A percentile compares a stretch with the other conserved stretches of the same genome.
Conservation (phyloP, 169 alveolate genomes). For the Plasmodium coatneyi region DNA sequence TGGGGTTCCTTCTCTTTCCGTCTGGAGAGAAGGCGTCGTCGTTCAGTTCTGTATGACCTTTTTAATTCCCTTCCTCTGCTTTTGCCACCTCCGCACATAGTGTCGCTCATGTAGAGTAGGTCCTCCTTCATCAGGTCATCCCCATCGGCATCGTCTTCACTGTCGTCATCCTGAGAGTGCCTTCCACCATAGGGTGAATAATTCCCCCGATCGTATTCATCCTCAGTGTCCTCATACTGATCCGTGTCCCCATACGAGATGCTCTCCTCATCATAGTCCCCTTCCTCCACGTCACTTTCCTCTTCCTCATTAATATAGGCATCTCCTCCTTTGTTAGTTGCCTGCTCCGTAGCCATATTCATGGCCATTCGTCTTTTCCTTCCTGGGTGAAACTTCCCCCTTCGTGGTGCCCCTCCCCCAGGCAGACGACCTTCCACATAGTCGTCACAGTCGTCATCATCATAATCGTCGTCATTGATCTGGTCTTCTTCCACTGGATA, state of each 20-base stretch:
- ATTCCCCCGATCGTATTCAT: neutral
- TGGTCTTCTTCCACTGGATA: neutral
- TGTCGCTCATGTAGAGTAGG: neutral
- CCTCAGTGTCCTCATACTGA: neutral
- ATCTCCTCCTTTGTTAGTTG: neutral
- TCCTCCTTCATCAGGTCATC: neutral
- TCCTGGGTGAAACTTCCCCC: neutral
- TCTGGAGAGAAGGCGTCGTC: neutral
- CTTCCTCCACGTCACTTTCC: too few relatives aligned
- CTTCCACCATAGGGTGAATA: neutral
- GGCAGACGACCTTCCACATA: neutral
- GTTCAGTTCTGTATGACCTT: neutral
- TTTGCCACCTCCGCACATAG: neutral
- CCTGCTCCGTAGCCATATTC: neutral
- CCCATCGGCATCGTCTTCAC: neutral
- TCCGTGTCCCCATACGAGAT: neutral
- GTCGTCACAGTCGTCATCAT: too few relatives aligned
- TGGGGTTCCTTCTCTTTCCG: neutral
- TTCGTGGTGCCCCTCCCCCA: neutral
- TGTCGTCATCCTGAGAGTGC: neutral
- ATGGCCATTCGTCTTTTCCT: neutral
- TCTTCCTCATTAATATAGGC: neutral
- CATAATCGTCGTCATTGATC: neutral
- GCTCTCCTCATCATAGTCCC: neutral
- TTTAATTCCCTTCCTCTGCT: neutral